Base-by-base conservation (phyloP, 164 flowering plant genomes). In the Vitis riparia region DNA sequence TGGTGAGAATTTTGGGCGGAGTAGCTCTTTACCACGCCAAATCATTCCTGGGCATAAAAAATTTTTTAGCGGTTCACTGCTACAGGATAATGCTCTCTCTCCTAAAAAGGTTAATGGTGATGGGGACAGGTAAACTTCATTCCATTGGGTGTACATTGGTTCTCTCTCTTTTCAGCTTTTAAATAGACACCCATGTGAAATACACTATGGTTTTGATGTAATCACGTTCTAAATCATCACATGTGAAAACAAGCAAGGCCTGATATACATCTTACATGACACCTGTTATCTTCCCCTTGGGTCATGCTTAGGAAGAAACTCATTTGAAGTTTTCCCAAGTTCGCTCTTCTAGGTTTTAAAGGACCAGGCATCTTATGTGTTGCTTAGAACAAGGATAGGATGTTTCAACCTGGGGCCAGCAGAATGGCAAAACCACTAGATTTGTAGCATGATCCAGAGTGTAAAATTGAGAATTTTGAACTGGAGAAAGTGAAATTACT, bases 31-130 rank as follows among this genome's bases (percentile, higher is more conserved):
- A 64, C 80, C 88, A 50, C 82, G 70, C 55, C 76, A 76, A 64
- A 75, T 66, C 50, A 50, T 68, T 75, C 51, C 84, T 58, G 89
- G 84, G 72, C 71, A 70, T 44, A 83, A 81, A 63, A 85, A 68
- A 16, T 71, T 75, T 65, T 77, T 77, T 47, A 90, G 97, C 78
- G 92, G 93, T 79, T 82, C 97, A 57, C 75, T 87, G 69, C 37
- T 86, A 67, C 90, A 83, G n/a, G 93, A 89, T 27, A 87, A 81
- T 75, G 75, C 78, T 63, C 66, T 77, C 70, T 84, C 93, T 66
- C 75, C 82, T 11, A 86, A 82, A 76, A 86, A 77, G 71, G 55
- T 66, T 59, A 60, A 52, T 67, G 83, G 74, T n/a, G 88, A 87
- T 71, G 87, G 76, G 65, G 92, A 87, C 74, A 89, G 92, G 98